Evolutionary conservation across 2,329 filamentous ascomycete species (phyloP), one percentile per base, ranked within the genome.

Genomic region (Penicillium sp.): DNA sequence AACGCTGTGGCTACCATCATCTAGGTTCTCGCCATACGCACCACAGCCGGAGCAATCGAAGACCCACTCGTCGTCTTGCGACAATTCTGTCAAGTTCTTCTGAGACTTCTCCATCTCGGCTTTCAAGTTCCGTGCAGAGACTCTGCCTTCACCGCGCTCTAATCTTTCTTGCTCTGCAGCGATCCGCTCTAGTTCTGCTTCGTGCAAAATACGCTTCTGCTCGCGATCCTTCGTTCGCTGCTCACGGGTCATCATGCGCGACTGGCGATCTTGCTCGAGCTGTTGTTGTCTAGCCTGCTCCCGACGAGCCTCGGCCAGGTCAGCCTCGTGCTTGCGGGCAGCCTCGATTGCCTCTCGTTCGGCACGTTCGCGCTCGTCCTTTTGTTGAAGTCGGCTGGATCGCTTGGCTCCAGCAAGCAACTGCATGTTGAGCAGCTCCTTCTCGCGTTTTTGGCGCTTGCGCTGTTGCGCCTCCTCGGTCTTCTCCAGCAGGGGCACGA

Each of bases 361-460:
- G 59, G 89, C 81, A 64, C 86, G 88, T 68, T 92, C 90, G 62
- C 86, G 88, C 70, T 97, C 92, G 33, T 86, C 79, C 70, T 91
- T 96, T 62, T 84, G 84, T 19, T 93, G 93, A 63, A 99, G 86
- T 61, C 95, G 86, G 68, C 91, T 96, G 1, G 95, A 99, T 61
- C 95, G 83, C 77, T 99, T 99, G 4, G 95, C 93, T 55, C 89
- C 90, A n/a, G 91, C 91, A 77, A 98, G 84, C 71, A 95, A 93
- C 65, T 93, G 88, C 63, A 96, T 75, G 64, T 87, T 91, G 52
- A 91, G 80, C 22, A 96, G 75, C 68, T 98, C 93, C 60, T 88
- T 90, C 70, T 96, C 86, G 65, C 89, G 89, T 80, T 79, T 91
- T 82, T 76, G 86, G 77, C 81, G 79, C 73, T 93, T 93, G 59